Percentiles rank a stretch among this genome's conserved stretches.
These are phyloP conservation scores for Wallacemonas rigidus DNA, from an alignment of 208 protist genomes.

Conservation along the genomic window DNA sequence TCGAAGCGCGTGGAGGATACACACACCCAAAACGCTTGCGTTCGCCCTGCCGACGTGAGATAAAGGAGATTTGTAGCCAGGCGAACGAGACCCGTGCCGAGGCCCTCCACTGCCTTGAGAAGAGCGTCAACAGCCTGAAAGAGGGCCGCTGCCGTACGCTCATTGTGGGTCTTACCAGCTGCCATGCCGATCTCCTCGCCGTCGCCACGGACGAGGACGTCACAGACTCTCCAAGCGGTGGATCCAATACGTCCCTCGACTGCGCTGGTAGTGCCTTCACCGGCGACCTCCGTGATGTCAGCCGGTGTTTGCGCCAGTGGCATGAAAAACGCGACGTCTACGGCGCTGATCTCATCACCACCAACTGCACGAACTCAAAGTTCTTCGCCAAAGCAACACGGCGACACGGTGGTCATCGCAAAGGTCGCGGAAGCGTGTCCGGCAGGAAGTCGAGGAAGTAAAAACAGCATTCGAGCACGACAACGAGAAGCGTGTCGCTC, in stretches of 20 bases:
- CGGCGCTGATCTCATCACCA: not conserved
- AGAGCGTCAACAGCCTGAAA: not conserved
- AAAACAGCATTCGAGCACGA: too few species aligned
- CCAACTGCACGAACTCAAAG: not conserved
- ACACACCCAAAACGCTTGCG: not conserved
- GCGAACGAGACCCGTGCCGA: not conserved
- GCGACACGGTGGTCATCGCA: slow-evolving; percentile 10
- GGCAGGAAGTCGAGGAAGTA: slow-evolving; percentile 8
- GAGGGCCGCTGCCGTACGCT: not conserved
- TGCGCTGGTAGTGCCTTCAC: not conserved
- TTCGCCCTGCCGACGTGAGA: not conserved
- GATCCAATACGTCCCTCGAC: not conserved
- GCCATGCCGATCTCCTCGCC: slow-evolving; percentile 6
- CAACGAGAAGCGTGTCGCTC: too few species aligned
- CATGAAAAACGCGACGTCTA: not conserved
- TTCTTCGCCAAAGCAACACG: slow-evolving; percentile 9
- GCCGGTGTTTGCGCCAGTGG: slow-evolving; percentile 3
- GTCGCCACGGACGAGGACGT: not conserved
- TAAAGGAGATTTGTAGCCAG: not conserved
- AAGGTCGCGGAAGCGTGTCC: slow-evolving; percentile 5
- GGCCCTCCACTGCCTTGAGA: not conserved
- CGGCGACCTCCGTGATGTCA: not conserved
- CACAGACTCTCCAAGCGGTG: not conserved
- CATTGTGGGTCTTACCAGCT: not conserved
- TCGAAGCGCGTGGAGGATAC: too few species aligned